Evolutionary conservation across 2,329 filamentous ascomycete species (phyloP).

Genomic region (Peltaster fructicola): DNA sequence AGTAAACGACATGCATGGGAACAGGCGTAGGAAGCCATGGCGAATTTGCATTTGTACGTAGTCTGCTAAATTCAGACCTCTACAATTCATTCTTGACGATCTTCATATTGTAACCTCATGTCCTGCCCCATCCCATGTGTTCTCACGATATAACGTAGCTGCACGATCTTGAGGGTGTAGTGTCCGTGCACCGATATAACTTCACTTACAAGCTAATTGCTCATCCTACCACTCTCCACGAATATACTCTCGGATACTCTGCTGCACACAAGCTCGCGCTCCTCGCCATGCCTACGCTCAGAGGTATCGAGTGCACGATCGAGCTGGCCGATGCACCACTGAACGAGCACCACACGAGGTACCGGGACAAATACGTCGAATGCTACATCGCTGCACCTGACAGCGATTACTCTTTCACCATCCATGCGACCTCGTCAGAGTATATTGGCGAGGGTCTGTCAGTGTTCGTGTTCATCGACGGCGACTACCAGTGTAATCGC

Average conservation of each 20-base stretch:
- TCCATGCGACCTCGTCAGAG: constrained; percentile 30
- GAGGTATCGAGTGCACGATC: constrained; percentile 34
- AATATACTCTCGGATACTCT: no score
- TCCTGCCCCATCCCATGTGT: no score
- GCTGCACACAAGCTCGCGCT: not conserved
- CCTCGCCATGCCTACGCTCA: constrained; percentile 34
- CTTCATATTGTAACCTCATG: no score
- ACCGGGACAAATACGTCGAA: constrained; percentile 35
- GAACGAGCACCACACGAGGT: constrained; percentile 31
- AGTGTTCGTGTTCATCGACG: constrained; percentile 40
- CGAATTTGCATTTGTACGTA: no score
- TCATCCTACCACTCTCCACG: no score
- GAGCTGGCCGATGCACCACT: constrained; percentile 29
- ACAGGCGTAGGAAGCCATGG: no score
- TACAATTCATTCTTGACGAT: no score
- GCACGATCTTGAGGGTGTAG: no score
- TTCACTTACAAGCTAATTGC: no score
- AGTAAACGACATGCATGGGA: constrained; percentile 58
- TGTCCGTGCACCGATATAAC: no score
- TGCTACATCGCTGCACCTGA: constrained; percentile 34
- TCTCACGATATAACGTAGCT: no score
- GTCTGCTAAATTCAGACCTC: no score
- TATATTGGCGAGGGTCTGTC: constrained; percentile 37
- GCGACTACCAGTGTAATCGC: constrained; percentile 39
- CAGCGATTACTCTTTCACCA: constrained; percentile 21